Conservation (phyloP, 495 filamentous ascomycete genomes). For the Aspergillus indologenus region DNA sequence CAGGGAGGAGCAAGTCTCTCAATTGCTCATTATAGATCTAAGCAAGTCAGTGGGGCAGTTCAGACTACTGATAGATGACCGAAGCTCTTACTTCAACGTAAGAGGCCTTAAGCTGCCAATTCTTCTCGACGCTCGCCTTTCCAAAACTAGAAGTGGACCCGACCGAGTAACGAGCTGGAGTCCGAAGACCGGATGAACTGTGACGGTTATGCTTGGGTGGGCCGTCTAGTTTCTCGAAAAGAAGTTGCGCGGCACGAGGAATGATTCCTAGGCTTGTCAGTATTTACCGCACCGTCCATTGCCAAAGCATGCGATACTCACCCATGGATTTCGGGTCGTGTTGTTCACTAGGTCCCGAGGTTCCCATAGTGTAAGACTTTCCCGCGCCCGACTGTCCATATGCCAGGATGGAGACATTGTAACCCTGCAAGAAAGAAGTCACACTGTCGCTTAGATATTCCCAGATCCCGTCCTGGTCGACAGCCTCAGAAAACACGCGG, state of each 20-base stretch:
- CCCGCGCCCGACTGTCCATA: conserved; percentile 99
- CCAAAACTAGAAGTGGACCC: conserved; percentile 51
- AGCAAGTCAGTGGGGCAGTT: conserved; percentile 2
- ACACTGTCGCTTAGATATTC: conserved; percentile 91
- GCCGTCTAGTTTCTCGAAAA: conserved; percentile 83
- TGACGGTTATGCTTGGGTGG: conserved; percentile 49
- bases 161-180: conserved; percentile 79
- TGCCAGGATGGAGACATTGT: conserved; percentile 97
- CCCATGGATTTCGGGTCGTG: conserved; percentile 73
- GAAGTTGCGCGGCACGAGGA: conserved; percentile 78
- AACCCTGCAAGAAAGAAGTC: conserved; percentile 87
- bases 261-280: conserved; percentile 67
- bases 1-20: conserved; percentile 83
- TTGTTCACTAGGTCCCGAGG: conserved; percentile 82
- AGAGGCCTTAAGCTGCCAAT: conserved; percentile 90
- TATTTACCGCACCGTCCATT: neutral
- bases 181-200: conserved; percentile 73
- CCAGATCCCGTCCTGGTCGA: conserved; percentile 89
- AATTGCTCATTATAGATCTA: conserved; percentile 97
- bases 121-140: conserved; percentile 61
- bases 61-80: neutral
- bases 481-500: conserved; percentile 81
- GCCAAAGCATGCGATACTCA: conserved; percentile 33
- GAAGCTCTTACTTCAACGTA: conserved; percentile 75
- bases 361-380: conserved; percentile 99